Base-by-base conservation (phyloP, 2,329 filamentous ascomycete genomes). In the Paraphaeosphaeria minitans region DNA sequence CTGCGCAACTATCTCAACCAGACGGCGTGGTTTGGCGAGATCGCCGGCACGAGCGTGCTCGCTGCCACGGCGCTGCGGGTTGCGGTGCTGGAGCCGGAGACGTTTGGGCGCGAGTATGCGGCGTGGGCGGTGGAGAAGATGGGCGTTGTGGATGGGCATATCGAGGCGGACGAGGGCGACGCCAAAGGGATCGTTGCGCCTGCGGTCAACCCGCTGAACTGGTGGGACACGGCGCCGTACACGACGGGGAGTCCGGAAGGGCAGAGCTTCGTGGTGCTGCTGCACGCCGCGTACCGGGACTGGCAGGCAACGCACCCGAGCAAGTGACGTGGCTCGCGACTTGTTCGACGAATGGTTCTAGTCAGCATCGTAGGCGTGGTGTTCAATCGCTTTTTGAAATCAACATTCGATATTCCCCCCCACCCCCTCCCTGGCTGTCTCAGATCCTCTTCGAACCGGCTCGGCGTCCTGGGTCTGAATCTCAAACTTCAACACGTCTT, bases 1-100 rank as follows among this genome's bases (percentile, higher is more conserved):
- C 63, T 84, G 46, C 71, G 78, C 22, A 84, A 84, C 60, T 82
- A 83, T 58, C 70, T 83, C 24, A 75, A 80, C 51, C 75, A 81
- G 43, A 66, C 67, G 14, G 69, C 56, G 8, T 82, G 79, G 78
- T 82, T 79, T 65, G 80, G 77, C 2, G 82, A 84, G 65, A 78
- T 79, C 5, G 78, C 81, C 12, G 82, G 82, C 13, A 84, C 81
- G 4, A 73, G 80, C 4, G 63, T 83, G 22, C 63, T 84, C 21
- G 71, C 80, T 22, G 77, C 81, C 19, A 77, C 77, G 1, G 75
- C 73, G 13, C 82, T 82, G 63, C 77, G 82, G 4, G 75, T 83
- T 72, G 78, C 78, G n/a, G 66, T 76, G 2, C 58, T 82, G 19
- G 71, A 73, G n/a, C 76, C 80, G 2, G 60, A 57, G 3, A 61